Percentiles rank a stretch among this genome's conserved stretches.
These are phyloP conservation scores for Elsinoe australis DNA, from an alignment of 2,329 filamentous ascomycete genomes.

Conservation along the genomic window DNA sequence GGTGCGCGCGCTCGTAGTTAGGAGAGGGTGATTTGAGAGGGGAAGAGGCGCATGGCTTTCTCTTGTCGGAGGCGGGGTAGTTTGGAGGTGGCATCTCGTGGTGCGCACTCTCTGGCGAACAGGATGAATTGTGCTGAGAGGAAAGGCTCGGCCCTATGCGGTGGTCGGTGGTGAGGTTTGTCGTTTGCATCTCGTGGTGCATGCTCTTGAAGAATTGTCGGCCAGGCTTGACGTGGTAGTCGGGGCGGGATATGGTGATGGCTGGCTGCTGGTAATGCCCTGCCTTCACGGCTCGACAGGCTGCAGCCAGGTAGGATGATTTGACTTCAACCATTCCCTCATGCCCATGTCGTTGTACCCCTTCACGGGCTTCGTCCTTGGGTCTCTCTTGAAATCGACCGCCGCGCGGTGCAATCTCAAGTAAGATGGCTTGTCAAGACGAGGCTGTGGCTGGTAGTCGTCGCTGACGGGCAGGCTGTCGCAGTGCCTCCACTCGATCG, in stretches of 20 bases:
- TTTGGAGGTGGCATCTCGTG: neutral
- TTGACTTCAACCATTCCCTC: neutral
- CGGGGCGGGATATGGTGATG: neutral
- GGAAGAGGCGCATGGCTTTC: too few relatives aligned
- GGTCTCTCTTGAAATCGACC: too few relatives aligned
- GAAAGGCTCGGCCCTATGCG: too few relatives aligned
- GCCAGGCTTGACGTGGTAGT: neutral
- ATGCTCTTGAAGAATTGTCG: too few relatives aligned
- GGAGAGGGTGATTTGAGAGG: neutral
- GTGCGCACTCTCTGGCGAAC: too few relatives aligned
- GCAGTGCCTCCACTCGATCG: constrained; percentile 4
- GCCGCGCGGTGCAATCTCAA: too few relatives aligned
- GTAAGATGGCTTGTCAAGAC: too few relatives aligned
- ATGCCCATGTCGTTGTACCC: neutral
- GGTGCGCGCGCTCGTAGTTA: neutral
- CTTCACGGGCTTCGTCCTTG: too few relatives aligned
- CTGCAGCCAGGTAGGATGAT: neutral
- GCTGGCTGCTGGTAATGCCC: neutral
- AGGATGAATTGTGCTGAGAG: too few relatives aligned
- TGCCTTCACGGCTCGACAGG: neutral
- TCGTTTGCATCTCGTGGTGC: neutral
- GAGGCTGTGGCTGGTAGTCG: neutral
- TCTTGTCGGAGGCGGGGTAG: neutral
- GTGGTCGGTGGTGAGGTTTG: neutral
- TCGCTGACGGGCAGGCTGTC: neutral